Conservation (phyloP, 208 protist genomes). For the Acanthamoeba lenticulata region DNA sequence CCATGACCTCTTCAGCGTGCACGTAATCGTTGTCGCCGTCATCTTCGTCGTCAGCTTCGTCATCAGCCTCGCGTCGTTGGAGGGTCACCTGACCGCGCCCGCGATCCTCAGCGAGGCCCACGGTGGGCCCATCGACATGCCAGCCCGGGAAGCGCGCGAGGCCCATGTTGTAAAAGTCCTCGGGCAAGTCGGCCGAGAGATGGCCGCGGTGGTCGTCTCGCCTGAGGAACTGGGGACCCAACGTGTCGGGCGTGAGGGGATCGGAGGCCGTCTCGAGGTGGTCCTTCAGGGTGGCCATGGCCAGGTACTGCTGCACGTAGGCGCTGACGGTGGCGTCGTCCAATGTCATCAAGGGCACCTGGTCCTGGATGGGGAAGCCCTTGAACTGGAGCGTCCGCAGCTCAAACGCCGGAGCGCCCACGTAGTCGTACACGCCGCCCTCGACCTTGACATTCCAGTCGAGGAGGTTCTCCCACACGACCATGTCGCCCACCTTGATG, state of each 20-base stretch:
- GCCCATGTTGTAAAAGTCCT: neutral
- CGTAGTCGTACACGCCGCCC: neutral
- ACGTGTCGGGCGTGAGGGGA: neutral
- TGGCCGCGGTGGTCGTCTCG: too few species aligned
- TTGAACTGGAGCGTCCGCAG: neutral
- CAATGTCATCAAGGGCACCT: neutral
- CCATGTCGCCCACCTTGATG: neutral
- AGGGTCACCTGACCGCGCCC: too few species aligned
- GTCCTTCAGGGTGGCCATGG: neutral
- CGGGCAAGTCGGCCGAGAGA: too few species aligned
- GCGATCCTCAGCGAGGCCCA: too few species aligned
- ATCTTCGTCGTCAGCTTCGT: too few species aligned
- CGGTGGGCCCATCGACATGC: too few species aligned
- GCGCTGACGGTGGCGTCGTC: neutral
- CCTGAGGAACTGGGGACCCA: neutral
- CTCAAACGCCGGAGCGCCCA: neutral
- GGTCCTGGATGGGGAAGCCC: neutral
- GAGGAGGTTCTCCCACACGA: slow-evolving; percentile 19
- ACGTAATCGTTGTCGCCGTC: neutral
- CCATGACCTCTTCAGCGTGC: neutral
- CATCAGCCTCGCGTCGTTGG: too few species aligned
- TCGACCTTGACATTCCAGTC: neutral
- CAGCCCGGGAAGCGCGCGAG: neutral
- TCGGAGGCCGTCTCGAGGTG: neutral
- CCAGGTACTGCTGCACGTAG: slow-evolving; percentile 7